These are phyloP conservation scores for Balakata baccata DNA, from an alignment of 345 rosid genomes.

Conservation along the genomic window DNA sequence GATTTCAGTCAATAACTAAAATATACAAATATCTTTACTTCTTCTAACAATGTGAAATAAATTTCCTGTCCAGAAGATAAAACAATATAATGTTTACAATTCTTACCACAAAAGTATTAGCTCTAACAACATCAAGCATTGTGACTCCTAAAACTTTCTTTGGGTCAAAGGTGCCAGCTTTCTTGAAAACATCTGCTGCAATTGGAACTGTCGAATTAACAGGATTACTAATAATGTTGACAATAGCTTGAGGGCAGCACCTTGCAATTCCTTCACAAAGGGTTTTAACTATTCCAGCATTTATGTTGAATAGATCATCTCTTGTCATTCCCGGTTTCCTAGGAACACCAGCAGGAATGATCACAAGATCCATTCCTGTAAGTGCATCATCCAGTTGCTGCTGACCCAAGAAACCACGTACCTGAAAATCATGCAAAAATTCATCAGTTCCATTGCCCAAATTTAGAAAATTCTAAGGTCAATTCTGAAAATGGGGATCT, in stretches of 20 bases:
- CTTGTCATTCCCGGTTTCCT: constrained; percentile 99
- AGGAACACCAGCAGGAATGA: constrained; percentile 95
- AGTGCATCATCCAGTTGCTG: constrained; percentile 79
- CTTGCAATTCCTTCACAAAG: constrained; percentile 58
- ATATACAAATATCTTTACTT: not conserved
- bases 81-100: not conserved
- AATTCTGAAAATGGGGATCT: not conserved
- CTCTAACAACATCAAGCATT: constrained; percentile 96
- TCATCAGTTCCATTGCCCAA: not conserved
- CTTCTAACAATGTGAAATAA: not conserved
- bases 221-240: constrained; percentile 87
- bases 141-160: constrained; percentile 88
- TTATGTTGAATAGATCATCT: constrained; percentile 93
- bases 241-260: constrained; percentile 77
- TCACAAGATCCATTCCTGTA: constrained; percentile 84
- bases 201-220: constrained; percentile 96
- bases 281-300: constrained; percentile 90
- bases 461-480: not conserved
- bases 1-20: not conserved
- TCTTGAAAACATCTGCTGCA: constrained; percentile 91
- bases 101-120: constrained; percentile 94
- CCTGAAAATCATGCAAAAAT: constrained; percentile 35
- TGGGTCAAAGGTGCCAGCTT: constrained; percentile 82
- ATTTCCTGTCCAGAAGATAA: not conserved
- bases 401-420: constrained; percentile 89